Evolutionary conservation across 176 grass and related monocot genomes (phyloP).

Genomic region (Hordeum vulgare): DNA sequence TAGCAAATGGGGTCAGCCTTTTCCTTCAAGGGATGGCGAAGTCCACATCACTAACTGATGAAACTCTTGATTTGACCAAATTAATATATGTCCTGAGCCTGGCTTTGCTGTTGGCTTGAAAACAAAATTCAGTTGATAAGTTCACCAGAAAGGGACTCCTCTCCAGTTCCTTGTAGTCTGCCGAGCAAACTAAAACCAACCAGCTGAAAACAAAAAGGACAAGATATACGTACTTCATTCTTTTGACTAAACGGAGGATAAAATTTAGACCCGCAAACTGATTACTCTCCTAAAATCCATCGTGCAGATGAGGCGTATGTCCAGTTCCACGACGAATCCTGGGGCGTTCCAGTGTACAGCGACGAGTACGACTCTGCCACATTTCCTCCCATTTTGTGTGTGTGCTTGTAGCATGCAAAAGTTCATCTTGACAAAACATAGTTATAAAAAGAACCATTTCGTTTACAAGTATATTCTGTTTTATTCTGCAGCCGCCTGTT

Average conservation of each 20-base stretch:
- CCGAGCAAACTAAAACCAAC: constrained; percentile 10
- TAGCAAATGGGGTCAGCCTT: constrained; percentile 10
- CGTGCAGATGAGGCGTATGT: constrained; percentile 74
- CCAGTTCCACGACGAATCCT: constrained; percentile 87
- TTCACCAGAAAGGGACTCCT: constrained; percentile 14
- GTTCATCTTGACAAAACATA: not conserved
- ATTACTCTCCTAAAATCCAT: not conserved
- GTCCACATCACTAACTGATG: not conserved
- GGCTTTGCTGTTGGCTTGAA: constrained; percentile 3
- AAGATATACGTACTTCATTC: not conserved
- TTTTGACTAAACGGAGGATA: not conserved
- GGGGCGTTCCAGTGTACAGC: constrained; percentile 78
- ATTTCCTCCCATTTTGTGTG: not conserved
- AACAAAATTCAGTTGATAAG: constrained; percentile 14
- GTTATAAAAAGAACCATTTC: not conserved
- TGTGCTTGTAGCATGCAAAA: not conserved
- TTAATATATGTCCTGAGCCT: not conserved
- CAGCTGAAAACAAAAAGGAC: not conserved
- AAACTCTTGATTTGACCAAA: not conserved
- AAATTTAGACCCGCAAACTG: not conserved
- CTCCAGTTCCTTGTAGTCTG: not conserved
- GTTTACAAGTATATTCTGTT: not conserved
- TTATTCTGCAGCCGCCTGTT: constrained; percentile 58
- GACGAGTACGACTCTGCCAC: constrained; percentile 54
- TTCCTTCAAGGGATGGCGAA: constrained; percentile 3